Conservation (phyloP, 192 early-diverging fungal species). For the Entophlyctis helioformis region DNA sequence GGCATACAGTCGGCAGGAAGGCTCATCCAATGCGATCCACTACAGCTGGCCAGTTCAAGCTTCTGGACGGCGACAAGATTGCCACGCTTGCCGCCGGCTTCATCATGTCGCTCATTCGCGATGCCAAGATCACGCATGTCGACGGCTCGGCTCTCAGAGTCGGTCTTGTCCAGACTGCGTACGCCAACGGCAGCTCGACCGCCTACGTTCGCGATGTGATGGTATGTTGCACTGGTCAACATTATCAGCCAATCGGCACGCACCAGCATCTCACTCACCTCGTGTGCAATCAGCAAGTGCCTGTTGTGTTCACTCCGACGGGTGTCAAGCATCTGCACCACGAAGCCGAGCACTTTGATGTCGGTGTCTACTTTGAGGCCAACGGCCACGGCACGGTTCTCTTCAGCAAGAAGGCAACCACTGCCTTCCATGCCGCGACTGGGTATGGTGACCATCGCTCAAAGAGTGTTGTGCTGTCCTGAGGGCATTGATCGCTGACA, state of each 20-base stretch:
- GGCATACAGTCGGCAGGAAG: neutral
- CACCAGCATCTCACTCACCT: no score
- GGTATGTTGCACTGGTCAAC: slow-evolving; percentile 25
- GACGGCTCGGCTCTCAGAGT: slow-evolving; percentile 49
- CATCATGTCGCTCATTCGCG: slow-evolving; percentile 78
- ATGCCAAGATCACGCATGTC: slow-evolving; percentile 55
- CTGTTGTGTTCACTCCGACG: slow-evolving; percentile 89
- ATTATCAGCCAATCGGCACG: no score
- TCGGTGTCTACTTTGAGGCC: slow-evolving; percentile 99
- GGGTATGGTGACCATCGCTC: no score
- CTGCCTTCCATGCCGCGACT: slow-evolving; percentile 57
- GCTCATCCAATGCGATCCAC: neutral
- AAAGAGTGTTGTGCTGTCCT: no score
- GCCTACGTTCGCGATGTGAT: slow-evolving; percentile 80
- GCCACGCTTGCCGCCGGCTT: slow-evolving; percentile 86
- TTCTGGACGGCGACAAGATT: slow-evolving; percentile 99
- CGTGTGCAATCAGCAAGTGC: slow-evolving; percentile 75
- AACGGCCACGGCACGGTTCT: slow-evolving; percentile 98
- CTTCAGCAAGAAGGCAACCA: slow-evolving; percentile 70
- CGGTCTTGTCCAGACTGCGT: slow-evolving; percentile 98
- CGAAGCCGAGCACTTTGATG: slow-evolving; percentile 91
- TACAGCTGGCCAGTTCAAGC: slow-evolving; percentile 61
- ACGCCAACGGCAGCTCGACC: slow-evolving; percentile 96
- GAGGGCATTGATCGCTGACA: neutral
- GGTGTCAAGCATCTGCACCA: slow-evolving; percentile 99